A percentile compares a stretch with the other conserved stretches of the same genome.
Evolutionary conservation across 225 moss, liverwort and hornwort species (phyloP).

Genomic region (Marchantia polymorpha): DNA sequence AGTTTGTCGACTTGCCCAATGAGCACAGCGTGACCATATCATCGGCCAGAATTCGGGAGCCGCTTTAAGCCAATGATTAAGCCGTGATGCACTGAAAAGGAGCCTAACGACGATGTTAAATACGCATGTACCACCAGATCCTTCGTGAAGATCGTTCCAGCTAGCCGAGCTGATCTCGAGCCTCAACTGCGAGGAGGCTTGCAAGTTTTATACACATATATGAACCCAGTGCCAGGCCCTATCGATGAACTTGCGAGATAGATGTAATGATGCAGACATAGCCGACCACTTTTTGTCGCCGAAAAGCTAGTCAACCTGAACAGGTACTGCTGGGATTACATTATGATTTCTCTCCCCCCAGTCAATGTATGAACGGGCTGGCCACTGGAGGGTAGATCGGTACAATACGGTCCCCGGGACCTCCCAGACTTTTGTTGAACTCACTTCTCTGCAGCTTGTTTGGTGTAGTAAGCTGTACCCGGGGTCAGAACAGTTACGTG

Average conservation of each 20-base stretch:
- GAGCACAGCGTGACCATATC: not conserved
- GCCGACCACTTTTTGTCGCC: constrained; percentile 2
- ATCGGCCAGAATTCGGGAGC: no score
- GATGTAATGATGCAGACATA: not conserved
- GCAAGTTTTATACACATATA: not conserved
- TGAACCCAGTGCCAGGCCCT: not conserved
- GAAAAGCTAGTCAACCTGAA: not conserved
- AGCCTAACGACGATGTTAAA: no score
- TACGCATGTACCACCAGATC: no score
- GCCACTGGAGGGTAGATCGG: not conserved
- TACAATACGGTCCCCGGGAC: not conserved
- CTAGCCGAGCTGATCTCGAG: no score
- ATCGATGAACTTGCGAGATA: not conserved
- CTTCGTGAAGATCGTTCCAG: no score
- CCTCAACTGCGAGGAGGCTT: not conserved
- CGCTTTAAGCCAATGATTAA: no score
- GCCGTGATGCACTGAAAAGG: no score
- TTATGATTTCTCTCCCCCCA: not conserved
- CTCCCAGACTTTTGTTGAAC: not conserved
- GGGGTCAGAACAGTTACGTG: not conserved
- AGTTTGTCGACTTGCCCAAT: not conserved
- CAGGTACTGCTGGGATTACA: not conserved
- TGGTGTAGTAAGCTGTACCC: not conserved
- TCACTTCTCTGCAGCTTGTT: not conserved
- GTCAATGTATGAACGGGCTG: not conserved